Conservation (phyloP, 192 early-diverging fungal species). For the Backusella liffmaniae region DNA sequence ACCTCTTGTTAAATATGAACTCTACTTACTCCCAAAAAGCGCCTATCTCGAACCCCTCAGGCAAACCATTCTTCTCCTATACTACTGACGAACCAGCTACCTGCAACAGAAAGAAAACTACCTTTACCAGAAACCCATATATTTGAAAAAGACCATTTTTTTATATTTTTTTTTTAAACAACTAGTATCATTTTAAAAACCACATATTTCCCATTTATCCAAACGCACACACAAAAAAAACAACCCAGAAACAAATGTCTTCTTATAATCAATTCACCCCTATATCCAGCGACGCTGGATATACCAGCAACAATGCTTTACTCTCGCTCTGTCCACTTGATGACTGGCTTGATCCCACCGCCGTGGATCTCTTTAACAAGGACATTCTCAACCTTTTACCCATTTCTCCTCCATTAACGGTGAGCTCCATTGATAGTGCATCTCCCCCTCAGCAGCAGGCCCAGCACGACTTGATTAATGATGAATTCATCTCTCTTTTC, state of each 20-base stretch:
- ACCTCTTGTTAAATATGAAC: slow-evolving; percentile 18
- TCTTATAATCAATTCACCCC: neutral
- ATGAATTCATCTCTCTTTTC: neutral
- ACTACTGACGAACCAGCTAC: slow-evolving; percentile 38
- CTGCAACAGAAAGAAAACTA: slow-evolving; percentile 35
- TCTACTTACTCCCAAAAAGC: neutral
- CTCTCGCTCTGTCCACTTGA: neutral
- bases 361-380: neutral
- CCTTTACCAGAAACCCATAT: neutral
- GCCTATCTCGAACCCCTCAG: slow-evolving; percentile 12
- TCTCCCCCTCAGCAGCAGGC: neutral
- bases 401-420: slow-evolving; percentile 16
- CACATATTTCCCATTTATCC: neutral
- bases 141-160: neutral
- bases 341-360: slow-evolving; percentile 1
- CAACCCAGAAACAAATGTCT: neutral
- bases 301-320: neutral
- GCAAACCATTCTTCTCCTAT: slow-evolving; percentile 38
- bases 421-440: neutral
- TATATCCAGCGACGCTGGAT: slow-evolving; percentile 2
- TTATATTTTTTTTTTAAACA: neutral
- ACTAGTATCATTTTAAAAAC: neutral
- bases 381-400: neutral
- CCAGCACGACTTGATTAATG: neutral
- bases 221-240: neutral